These are phyloP conservation scores for Berkeleyomyces basicola DNA, from an alignment of 2,329 filamentous ascomycete genomes.

Conservation along the genomic window DNA sequence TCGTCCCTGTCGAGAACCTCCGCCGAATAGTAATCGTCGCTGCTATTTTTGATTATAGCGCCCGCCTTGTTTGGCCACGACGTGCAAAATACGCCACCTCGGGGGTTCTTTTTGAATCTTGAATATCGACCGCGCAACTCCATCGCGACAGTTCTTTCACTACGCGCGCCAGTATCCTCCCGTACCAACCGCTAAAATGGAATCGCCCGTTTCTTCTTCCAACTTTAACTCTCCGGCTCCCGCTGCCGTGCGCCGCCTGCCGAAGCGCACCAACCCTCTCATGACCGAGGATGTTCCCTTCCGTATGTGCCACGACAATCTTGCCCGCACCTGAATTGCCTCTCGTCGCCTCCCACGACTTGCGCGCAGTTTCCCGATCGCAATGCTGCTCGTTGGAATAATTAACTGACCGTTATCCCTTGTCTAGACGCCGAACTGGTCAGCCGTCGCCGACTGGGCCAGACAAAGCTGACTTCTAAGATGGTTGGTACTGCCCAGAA, in stretches of 20 bases:
- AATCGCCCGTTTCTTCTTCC: constrained; percentile 5
- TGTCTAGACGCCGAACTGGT: constrained; percentile 54
- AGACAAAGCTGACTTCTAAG: constrained; percentile 78
- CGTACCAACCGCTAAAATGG: constrained; percentile 6
- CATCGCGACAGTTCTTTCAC: neutral
- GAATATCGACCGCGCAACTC: neutral
- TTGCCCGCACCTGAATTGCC: neutral
- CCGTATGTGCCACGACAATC: constrained; percentile 12
- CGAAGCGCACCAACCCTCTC: constrained; percentile 43
- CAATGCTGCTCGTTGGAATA: no score
- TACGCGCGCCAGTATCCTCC: neutral
- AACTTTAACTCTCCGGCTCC: constrained; percentile 17
- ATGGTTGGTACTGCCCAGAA: constrained; percentile 60
- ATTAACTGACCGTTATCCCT: constrained; percentile 6
- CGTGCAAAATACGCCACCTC: neutral
- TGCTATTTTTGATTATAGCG: neutral
- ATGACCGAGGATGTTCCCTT: constrained; percentile 42
- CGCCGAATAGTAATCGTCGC: neutral
- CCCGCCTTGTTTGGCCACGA: neutral
- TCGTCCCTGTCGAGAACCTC: neutral
- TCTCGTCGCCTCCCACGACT: neutral
- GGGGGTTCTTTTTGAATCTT: neutral
- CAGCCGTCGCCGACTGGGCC: constrained; percentile 70
- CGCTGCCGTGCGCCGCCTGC: constrained; percentile 28
- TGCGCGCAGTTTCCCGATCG: neutral